These are phyloP conservation scores for Venturiaceae sp. DNA, from an alignment of 2,329 filamentous ascomycete genomes.

Conservation along the genomic window DNA sequence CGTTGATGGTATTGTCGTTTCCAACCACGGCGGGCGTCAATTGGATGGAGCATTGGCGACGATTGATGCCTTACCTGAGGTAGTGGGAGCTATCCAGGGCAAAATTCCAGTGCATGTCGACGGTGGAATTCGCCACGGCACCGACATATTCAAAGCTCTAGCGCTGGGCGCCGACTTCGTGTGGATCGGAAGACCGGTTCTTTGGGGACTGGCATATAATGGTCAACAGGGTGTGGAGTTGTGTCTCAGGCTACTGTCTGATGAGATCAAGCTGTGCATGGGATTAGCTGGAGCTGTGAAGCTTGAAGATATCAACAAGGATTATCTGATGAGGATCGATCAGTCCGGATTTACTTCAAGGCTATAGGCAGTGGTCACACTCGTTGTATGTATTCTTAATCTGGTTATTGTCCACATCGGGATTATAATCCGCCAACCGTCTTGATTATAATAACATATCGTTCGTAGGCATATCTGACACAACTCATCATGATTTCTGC, in stretches of 20 bases:
- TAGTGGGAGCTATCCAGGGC: conserved; percentile 27
- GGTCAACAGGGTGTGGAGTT: conserved; percentile 28
- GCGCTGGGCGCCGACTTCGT: conserved; percentile 41
- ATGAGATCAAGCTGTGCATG: conserved; percentile 19
- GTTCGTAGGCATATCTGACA: no score
- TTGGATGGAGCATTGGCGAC: conserved; percentile 45
- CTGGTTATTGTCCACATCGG: no score
- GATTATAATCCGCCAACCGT: no score
- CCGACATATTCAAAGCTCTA: conserved; percentile 49
- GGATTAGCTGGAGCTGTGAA: conserved; percentile 14
- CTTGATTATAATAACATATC: no score
- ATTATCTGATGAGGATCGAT: conserved; percentile 8
- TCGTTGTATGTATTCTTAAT: no score
- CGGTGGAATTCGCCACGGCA: conserved; percentile 44
- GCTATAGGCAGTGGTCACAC: no score
- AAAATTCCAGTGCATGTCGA: conserved; percentile 54
- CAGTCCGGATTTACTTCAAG: conserved; percentile 3
- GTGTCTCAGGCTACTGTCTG: conserved; percentile 17
- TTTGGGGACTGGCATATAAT: conserved; percentile 40
- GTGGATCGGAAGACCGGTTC: conserved; percentile 37
- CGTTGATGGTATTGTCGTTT: conserved; percentile 36
- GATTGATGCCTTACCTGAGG: conserved; percentile 37
- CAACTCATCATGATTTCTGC: no score
- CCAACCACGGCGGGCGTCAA: conserved; percentile 50
- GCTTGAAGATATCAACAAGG: conserved; percentile 9